Evolutionary conservation across 208 protist species (phyloP).

Genomic region (Baffinella frigidus): DNA sequence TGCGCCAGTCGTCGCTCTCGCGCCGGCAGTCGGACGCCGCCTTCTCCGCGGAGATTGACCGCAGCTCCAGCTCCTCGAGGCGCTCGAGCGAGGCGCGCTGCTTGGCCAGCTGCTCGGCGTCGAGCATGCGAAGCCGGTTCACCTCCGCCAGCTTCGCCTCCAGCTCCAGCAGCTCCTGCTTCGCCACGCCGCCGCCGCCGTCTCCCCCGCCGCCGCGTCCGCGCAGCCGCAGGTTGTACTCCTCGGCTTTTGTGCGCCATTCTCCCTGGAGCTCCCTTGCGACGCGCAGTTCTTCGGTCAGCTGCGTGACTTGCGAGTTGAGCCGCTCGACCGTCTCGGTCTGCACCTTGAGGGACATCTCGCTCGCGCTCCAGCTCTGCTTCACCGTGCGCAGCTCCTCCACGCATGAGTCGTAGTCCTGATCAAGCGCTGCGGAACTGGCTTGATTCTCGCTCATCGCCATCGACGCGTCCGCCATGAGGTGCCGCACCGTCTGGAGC

Average conservation of each 20-base stretch:
- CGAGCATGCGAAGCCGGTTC: neutral
- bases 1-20: too few relatives aligned
- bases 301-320: neutral
- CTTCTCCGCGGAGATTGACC: neutral
- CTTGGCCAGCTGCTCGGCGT: slow-evolving; percentile 3
- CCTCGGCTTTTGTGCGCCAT: slow-evolving; percentile 34
- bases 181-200: neutral
- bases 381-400: slow-evolving; percentile 27
- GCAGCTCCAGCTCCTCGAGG: slow-evolving; percentile 17
- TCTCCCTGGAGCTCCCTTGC: neutral
- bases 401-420: neutral
- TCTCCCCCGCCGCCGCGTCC: neutral
- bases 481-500: slow-evolving; percentile 16
- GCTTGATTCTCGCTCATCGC: slow-evolving; percentile 21
- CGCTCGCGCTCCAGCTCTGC: slow-evolving; percentile 8
- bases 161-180: neutral
- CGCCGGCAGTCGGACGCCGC: neutral
- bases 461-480: slow-evolving; percentile 6
- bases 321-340: neutral
- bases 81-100: slow-evolving; percentile 10
- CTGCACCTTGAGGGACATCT: slow-evolving; percentile 24
- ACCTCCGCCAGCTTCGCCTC: slow-evolving; percentile 1
- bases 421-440: neutral
- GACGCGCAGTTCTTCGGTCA: slow-evolving; percentile 22
- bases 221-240: neutral